These are phyloP conservation scores for Clavulina sp. DNA, from an alignment of 768 basidiomycete genomes.

Conservation along the genomic window DNA sequence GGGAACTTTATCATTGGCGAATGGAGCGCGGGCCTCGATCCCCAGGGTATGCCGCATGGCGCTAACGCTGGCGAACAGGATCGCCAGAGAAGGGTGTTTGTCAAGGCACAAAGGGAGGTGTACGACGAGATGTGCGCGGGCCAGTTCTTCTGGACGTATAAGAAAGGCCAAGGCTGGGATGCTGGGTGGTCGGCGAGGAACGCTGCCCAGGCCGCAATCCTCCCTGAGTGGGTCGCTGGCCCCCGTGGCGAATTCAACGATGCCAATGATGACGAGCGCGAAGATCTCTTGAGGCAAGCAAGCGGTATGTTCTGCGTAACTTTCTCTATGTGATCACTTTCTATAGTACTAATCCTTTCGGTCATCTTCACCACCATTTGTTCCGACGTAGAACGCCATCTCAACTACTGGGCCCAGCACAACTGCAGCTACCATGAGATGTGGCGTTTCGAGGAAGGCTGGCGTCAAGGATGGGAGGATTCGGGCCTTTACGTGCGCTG, in stretches of 20 bases:
- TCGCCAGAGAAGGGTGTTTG: conserved; percentile 29
- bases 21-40: conserved; percentile 62
- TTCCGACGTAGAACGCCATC: conserved; percentile 20
- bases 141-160: conserved; percentile 77
- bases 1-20: conserved; percentile 56
- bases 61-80: conserved; percentile 25
- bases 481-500: conserved; percentile 35
- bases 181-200: conserved; percentile 59
- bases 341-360: too few relatives aligned
- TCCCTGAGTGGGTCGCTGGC: conserved; percentile 34
- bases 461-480: conserved; percentile 54
- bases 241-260: conserved; percentile 13
- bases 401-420: conserved; percentile 30
- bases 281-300: conserved; percentile 19
- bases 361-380: too few relatives aligned
- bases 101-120: conserved; percentile 44
- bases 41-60: conserved; percentile 24
- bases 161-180: conserved; percentile 48
- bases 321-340: neutral
- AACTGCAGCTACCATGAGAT: conserved; percentile 41
- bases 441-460: conserved; percentile 49
- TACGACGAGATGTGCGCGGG: conserved; percentile 51
- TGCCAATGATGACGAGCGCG: conserved; percentile 14
- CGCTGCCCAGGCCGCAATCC: conserved; percentile 41
- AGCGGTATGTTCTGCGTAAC: conserved; percentile 12